Conservation (phyloP, 1,139 yeast genomes). For the Pichia sp. region DNA sequence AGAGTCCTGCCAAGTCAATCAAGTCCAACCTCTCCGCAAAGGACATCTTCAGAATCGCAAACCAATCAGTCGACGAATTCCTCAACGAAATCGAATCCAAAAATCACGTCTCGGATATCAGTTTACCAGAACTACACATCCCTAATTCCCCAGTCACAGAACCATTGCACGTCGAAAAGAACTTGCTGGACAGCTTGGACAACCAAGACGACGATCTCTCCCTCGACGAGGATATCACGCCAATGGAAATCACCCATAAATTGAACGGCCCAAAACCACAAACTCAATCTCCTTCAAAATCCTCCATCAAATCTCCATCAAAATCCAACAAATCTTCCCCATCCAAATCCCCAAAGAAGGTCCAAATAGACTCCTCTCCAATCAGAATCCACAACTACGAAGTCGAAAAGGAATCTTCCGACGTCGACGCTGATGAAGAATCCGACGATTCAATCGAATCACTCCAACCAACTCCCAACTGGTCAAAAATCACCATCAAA, state of each 20-base stretch:
- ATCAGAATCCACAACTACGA: constrained; percentile 36
- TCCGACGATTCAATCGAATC: neutral
- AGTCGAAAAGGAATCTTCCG: constrained; percentile 20
- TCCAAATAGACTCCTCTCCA: constrained; percentile 30
- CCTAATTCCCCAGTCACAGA: constrained; percentile 24
- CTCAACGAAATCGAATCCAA: constrained; percentile 25
- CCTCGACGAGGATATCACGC: neutral
- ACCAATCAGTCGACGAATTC: constrained; percentile 32
- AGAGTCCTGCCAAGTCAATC: constrained; percentile 5
- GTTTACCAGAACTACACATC: constrained; percentile 10
- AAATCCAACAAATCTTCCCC: constrained; percentile 29
- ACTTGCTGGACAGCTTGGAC: neutral
- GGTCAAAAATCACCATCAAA: constrained; percentile 28
- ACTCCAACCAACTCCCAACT: constrained; percentile 10
- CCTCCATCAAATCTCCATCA: constrained; percentile 18
- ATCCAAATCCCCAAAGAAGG: constrained; percentile 20
- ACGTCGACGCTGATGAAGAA: constrained; percentile 17
- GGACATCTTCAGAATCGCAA: constrained; percentile 28
- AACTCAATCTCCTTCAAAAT: constrained; percentile 8
- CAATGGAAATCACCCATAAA: neutral
- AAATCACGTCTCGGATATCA: constrained; percentile 4
- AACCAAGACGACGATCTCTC: neutral
- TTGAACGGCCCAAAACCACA: constrained; percentile 25
- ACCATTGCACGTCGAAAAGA: constrained; percentile 20
- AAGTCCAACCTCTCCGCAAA: constrained; percentile 17